Evolutionary conservation across 306 rosid species (phyloP).

Genomic region (Echinosophora koreensis): DNA sequence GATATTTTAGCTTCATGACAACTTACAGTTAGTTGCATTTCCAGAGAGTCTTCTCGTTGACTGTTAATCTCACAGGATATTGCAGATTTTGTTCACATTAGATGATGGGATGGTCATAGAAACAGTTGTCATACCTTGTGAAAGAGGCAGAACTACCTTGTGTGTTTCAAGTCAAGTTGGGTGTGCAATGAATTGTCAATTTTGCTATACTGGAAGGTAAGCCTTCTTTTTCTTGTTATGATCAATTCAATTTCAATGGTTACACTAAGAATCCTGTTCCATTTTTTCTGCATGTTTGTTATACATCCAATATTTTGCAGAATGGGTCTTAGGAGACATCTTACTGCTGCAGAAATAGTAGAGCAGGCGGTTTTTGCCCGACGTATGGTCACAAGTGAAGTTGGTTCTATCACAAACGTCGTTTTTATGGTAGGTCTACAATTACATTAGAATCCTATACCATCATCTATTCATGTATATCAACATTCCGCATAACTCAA

Average conservation of each 20-base stretch:
- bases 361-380: constrained; percentile 91
- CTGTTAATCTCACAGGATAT: constrained; percentile 79
- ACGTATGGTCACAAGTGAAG: constrained; percentile 78
- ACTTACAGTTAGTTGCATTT: constrained; percentile 35
- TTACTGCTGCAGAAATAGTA: constrained; percentile 90
- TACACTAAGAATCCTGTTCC: neutral
- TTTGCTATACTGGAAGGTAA: constrained; percentile 95
- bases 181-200: constrained; percentile 95
- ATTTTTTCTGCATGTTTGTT: constrained; percentile 38
- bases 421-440: constrained; percentile 82
- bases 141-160: constrained; percentile 84
- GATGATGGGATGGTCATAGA: constrained; percentile 84
- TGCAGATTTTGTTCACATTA: constrained; percentile 90
- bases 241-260: constrained; percentile 36
- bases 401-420: constrained; percentile 87
- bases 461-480: constrained; percentile 1
- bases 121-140: constrained; percentile 89
- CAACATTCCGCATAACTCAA: neutral
- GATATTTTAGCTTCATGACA: constrained; percentile 11
- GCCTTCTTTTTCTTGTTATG: constrained; percentile 39
- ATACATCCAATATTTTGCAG: constrained; percentile 56
- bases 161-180: constrained; percentile 99
- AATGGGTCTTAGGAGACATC: constrained; percentile 92
- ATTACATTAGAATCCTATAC: constrained; percentile 14
- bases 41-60: constrained; percentile 66